Conservation (phyloP, 331 rosid species). For the Pyrus hybrid region DNA sequence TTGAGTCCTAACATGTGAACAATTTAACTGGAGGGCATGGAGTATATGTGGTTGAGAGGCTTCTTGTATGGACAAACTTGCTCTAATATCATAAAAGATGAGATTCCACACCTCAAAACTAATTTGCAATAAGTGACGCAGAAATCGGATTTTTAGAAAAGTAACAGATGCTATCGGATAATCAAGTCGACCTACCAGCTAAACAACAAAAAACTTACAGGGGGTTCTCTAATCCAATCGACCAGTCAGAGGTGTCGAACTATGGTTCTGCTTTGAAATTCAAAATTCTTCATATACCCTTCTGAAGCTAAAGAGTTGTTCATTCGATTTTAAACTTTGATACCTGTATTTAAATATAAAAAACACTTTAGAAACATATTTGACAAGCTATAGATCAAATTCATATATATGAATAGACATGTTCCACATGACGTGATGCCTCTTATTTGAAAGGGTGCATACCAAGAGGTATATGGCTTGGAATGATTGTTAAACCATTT, state of each 20-base stretch:
- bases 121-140: background rate
- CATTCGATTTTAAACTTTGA: too few relatives aligned
- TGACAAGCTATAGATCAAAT: background rate
- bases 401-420: background rate
- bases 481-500: too few relatives aligned
- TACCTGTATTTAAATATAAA: too few relatives aligned
- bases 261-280: background rate
- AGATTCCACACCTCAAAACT: background rate
- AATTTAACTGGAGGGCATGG: background rate
- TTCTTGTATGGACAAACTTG: too few relatives aligned
- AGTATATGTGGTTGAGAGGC: background rate
- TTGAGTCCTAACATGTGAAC: background rate
- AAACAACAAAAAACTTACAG: too few relatives aligned
- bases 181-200: too few relatives aligned
- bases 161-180: background rate
- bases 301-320: background rate
- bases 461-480: background rate
- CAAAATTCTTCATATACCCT: background rate
- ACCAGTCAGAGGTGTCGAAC: background rate
- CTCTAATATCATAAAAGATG: background rate
- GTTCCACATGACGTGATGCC: background rate
- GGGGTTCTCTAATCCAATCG: background rate
- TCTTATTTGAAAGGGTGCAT: background rate
- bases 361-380: background rate
- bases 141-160: background rate